A percentile compares a stretch with the other conserved stretches of the same genome.
Conservation (phyloP, 805 yeast species). For the Saccharomycopsis capsularis region DNA sequence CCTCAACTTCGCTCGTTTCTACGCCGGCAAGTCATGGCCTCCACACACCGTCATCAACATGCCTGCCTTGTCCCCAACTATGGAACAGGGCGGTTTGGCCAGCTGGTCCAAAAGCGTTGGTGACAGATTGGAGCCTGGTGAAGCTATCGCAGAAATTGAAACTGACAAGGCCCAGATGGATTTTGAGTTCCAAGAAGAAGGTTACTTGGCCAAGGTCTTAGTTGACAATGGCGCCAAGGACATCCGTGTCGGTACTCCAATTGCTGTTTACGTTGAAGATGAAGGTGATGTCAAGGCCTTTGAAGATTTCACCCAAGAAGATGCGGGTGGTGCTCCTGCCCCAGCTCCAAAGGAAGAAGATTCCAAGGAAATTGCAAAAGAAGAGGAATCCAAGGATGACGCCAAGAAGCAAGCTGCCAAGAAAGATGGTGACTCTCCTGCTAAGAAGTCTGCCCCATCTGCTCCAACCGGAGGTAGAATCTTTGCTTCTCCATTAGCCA, state of each 20-base stretch:
- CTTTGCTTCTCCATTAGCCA: conserved; percentile 92
- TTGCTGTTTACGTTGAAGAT: conserved; percentile 93
- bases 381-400: too few relatives aligned
- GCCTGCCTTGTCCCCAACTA: conserved; percentile 99
- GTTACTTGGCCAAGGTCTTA: conserved; percentile 71
- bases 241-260: conserved; percentile 88
- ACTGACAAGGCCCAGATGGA: conserved; percentile 86
- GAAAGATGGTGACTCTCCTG: conserved; percentile 27
- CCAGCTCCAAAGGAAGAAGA: conserved; percentile 29
- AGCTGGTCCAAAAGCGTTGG: conserved; percentile 88
- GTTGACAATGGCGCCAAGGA: conserved; percentile 67
- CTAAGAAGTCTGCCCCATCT: conserved; percentile 30
- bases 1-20: conserved; percentile 18
- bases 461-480: conserved; percentile 57
- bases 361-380: conserved; percentile 23
- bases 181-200: conserved; percentile 90
- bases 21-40: conserved; percentile 63
- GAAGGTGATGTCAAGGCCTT: conserved; percentile 80
- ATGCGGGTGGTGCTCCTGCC: conserved; percentile 53
- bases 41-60: conserved; percentile 83
- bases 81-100: conserved; percentile 92
- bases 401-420: conserved; percentile 28
- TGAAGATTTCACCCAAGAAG: conserved; percentile 74
- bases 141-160: conserved; percentile 91
- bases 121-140: conserved; percentile 85